A percentile compares a stretch with the other conserved stretches of the same genome.
Conservation (phyloP, 2,329 filamentous ascomycete species). For the Penicillium sp. region DNA sequence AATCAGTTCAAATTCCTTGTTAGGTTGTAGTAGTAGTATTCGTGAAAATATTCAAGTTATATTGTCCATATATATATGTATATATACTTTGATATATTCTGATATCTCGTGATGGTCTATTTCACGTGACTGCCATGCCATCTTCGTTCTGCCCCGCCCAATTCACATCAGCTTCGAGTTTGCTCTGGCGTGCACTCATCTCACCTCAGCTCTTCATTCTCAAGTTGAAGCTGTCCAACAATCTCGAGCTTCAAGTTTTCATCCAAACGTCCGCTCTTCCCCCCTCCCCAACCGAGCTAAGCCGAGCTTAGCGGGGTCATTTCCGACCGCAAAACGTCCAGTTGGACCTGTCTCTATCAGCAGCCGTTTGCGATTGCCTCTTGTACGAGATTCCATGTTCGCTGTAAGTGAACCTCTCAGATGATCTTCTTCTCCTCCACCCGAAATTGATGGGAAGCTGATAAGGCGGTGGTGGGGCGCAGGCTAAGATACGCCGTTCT, state of each 20-base stretch:
- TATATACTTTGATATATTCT: too few species aligned
- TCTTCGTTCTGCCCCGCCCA: conserved; percentile 10
- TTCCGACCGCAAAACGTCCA: conserved; percentile 15
- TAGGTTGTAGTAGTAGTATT: too few species aligned
- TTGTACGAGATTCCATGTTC: not conserved
- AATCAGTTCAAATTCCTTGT: too few species aligned
- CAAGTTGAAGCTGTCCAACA: not conserved
- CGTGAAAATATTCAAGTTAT: too few species aligned
- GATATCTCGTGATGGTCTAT: not conserved
- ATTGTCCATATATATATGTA: too few species aligned
- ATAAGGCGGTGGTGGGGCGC: conserved; percentile 30
- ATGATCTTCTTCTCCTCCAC: not conserved
- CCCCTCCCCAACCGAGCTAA: conserved; percentile 34
- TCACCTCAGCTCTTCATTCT: not conserved
- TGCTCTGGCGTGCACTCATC: not conserved
- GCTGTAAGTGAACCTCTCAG: conserved; percentile 5
- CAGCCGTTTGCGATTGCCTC: too few species aligned
- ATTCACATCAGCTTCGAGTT: not conserved
- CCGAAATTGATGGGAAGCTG: conserved; percentile 12
- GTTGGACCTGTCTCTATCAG: too few species aligned
- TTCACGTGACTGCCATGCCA: conserved; percentile 13
- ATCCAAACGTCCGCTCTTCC: not conserved
- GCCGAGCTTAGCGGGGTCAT: conserved; percentile 11
- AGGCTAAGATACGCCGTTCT: conserved; percentile 25
- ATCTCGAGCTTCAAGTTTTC: not conserved